Conservation (phyloP, 495 filamentous ascomycete genomes). For the Neurospora pannonica region DNA sequence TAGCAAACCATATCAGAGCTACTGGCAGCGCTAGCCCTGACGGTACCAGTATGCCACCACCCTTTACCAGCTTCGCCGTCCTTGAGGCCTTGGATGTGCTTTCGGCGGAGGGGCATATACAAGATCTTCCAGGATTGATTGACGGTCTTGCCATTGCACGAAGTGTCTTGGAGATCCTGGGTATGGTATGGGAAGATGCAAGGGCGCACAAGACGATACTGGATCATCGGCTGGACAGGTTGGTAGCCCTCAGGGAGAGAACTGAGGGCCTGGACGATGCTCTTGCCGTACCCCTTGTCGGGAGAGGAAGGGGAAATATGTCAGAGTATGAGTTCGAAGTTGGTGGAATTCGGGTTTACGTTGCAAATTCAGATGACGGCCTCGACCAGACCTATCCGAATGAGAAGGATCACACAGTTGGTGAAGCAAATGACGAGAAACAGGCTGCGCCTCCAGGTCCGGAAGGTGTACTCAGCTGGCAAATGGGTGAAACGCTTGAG, state of each 20-base stretch:
- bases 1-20: constrained; percentile 5
- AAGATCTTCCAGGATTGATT: constrained; percentile 12
- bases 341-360: constrained; percentile 7
- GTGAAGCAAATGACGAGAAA: neutral
- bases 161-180: constrained; percentile 12
- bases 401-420: neutral
- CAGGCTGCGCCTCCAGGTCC: neutral
- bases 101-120: constrained; percentile 13
- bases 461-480: constrained; percentile 9
- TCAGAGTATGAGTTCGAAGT: neutral
- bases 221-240: constrained; percentile 15
- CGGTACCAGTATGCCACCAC: constrained; percentile 9
- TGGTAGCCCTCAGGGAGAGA: constrained; percentile 11
- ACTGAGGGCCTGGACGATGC: neutral
- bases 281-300: neutral
- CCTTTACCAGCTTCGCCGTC: constrained; percentile 14
- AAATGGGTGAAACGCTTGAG: constrained; percentile 16
- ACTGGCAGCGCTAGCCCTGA: neutral
- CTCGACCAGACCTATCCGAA: neutral
- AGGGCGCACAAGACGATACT: constrained; percentile 10
- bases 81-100: constrained; percentile 21
- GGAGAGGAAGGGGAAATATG: neutral
- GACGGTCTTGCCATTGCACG: constrained; percentile 13
- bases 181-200: constrained; percentile 15
- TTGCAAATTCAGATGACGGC: neutral